Evolutionary conservation across 345 rosid genomes (phyloP), one percentile per base, ranked within the genome.

Genomic region (Camelina laxa): DNA sequence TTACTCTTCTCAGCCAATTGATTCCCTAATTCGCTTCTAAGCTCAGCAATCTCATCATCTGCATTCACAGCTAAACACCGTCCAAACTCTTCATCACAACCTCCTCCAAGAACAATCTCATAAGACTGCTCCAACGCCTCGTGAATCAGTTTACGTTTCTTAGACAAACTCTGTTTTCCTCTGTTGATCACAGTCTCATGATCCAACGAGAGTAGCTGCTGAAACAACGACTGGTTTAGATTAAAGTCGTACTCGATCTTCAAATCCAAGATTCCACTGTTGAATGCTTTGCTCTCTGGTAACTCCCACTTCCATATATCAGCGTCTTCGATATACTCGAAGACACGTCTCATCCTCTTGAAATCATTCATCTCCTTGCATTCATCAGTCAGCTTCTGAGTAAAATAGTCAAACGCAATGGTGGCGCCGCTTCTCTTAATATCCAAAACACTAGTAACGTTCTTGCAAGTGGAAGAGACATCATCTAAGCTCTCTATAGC

Each of bases 261-360:
- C 36, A 75, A 75, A 77, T 87, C 93, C 60, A 85, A 74, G 74
- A 90, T 84, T 11, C 96, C 96, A 30, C 93, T 87, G 67, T 82
- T 81, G 67, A 90, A 90, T 70, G 88, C 89, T 79, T 87, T 88
- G 73, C 93, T 88, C 66, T 88, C 77, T 3, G 84, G 83, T 39
- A 87, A 67, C n/a, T 70, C 72, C 96, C 96, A 90, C 63, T 82
- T 82, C 96, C 93, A 90, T 38, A 90, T 85, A 80, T 88, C 96
- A 0, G 79, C 93, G 39, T 87, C 91, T 76, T 86, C 90, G 31
- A 90, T 83, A 81, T 90, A 88, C 21, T 88, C 85, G n/a, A 88
- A 90, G 15, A 84, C 67, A 2, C 77, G 82, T 66, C 91, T 78
- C 77, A 81, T 58, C 51, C 82, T 78, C 61, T 81, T 81, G 19